Evolutionary conservation across 2,329 filamentous ascomycete species (phyloP).

Genomic region (Colletotrichum sidae): DNA sequence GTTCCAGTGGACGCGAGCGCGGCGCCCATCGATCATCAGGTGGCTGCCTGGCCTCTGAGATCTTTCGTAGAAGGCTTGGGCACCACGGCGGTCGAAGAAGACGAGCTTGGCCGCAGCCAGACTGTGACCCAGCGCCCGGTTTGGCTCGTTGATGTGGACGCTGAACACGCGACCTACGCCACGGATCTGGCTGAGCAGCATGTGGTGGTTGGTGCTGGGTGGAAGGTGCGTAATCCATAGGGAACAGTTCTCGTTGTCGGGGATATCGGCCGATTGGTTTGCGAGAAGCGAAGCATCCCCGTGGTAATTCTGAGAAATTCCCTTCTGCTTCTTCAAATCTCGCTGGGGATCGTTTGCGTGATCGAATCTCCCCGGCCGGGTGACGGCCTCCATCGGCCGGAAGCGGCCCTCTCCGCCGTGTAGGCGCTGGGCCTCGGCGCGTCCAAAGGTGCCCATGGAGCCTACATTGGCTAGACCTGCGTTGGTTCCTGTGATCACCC

Average conservation of each 20-base stretch:
- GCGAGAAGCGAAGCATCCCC: conserved; percentile 50
- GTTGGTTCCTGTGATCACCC: too few relatives aligned
- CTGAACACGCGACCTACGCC: conserved; percentile 63
- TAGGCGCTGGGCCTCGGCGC: not conserved
- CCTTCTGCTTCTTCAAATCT: conserved; percentile 20
- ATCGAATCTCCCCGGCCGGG: not conserved
- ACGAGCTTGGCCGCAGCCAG: conserved; percentile 61
- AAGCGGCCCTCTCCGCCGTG: not conserved
- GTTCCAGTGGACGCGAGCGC: conserved; percentile 46
- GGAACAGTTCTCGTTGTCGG: conserved; percentile 58
- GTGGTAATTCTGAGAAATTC: conserved; percentile 50
- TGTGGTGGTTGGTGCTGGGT: conserved; percentile 51
- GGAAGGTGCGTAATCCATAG: conserved; percentile 66
- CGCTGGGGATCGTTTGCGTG: conserved; percentile 9
- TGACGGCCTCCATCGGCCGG: conserved; percentile 26
- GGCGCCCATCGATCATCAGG: conserved; percentile 46
- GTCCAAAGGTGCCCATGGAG: not conserved
- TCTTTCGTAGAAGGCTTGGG: conserved; percentile 47
- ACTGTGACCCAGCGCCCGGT: conserved; percentile 47
- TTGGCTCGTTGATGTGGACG: conserved; percentile 62
- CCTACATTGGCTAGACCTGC: not conserved
- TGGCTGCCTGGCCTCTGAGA: conserved; percentile 42
- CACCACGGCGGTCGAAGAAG: conserved; percentile 57
- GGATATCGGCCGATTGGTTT: conserved; percentile 55
- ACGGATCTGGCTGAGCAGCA: conserved; percentile 58